phyloP scores from a whole-genome alignment of 192 early-diverging fungal genomes.

The Podila epicladia region DNA sequence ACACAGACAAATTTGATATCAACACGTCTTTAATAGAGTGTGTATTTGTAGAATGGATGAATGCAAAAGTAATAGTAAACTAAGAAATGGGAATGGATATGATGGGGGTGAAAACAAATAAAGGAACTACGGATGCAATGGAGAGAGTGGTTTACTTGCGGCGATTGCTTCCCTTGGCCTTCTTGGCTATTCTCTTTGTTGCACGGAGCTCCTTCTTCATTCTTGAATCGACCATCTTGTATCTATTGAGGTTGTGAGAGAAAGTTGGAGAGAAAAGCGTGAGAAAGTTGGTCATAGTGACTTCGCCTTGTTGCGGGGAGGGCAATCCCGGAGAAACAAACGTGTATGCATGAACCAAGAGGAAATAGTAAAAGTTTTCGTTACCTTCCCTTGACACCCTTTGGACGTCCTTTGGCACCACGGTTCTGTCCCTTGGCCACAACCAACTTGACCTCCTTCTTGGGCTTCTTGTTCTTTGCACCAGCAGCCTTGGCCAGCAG shows the following conservation, averaged over 20 bases:
- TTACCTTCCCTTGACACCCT: conserved; percentile 97
- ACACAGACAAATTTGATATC: too few species aligned
- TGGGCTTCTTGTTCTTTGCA: conserved; percentile 77
- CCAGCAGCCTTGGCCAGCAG: conserved; percentile 82
- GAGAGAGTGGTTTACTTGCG: conserved; percentile 36
- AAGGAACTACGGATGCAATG: conserved; percentile 3
- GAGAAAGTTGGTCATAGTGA: neutral
- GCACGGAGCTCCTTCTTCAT: conserved; percentile 98
- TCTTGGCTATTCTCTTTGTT: conserved; percentile 76
- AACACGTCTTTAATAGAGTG: neutral
- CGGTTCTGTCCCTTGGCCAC: conserved; percentile 88
- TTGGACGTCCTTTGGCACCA: conserved; percentile 90
- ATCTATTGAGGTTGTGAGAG: conserved; percentile 21
- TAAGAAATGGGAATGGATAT: conserved; percentile 2
- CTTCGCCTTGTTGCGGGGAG: too few species aligned
- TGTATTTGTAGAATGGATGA: neutral
- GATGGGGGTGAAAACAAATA: neutral
- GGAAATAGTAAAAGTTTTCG: neutral
- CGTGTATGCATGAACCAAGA: neutral
- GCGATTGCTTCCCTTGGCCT: conserved; percentile 62
- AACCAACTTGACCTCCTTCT: conserved; percentile 85
- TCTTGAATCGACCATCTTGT: conserved; percentile 94
- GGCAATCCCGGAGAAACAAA: neutral
- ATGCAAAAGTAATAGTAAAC: neutral
- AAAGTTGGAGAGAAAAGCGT: neutral